Evolutionary conservation across 495 filamentous ascomycete genomes (phyloP).

Genomic region (Penicillium psychrofluorescens): DNA sequence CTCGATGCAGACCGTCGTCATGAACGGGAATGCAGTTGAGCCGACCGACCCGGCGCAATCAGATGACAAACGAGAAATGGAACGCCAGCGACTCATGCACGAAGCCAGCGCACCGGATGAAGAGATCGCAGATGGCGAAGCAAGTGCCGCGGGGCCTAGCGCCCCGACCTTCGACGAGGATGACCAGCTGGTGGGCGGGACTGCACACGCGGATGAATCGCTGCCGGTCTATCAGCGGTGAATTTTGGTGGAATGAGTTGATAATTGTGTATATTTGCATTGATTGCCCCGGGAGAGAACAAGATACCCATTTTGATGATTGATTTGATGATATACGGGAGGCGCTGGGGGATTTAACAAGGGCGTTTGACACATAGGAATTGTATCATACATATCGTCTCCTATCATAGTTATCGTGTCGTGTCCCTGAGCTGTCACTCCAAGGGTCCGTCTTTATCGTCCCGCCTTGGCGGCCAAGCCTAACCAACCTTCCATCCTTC

Average conservation of each 20-base stretch:
- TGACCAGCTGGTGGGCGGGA: slow-evolving; percentile 33
- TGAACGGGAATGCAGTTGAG: slow-evolving; percentile 10
- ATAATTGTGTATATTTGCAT: slow-evolving; percentile 18
- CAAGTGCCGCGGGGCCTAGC: slow-evolving; percentile 37
- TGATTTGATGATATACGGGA: background rate
- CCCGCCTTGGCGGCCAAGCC: too few relatives aligned
- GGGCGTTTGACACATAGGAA: background rate
- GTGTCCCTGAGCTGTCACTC: too few relatives aligned
- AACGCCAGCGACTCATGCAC: slow-evolving; percentile 63
- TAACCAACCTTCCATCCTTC: background rate
- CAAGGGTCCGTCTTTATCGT: too few relatives aligned
- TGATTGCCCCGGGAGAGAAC: background rate
- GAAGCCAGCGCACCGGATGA: slow-evolving; percentile 62
- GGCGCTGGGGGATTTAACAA: slow-evolving; percentile 4
- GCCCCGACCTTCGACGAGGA: slow-evolving; percentile 64
- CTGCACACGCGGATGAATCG: slow-evolving; percentile 37
- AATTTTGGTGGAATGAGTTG: slow-evolving; percentile 2
- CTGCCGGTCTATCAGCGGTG: slow-evolving; percentile 43
- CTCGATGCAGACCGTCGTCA: slow-evolving; percentile 33
- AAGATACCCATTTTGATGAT: too few relatives aligned
- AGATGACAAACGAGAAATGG: slow-evolving; percentile 83
- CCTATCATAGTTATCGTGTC: too few relatives aligned
- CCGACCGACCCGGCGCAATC: slow-evolving; percentile 15
- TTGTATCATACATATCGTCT: slow-evolving; percentile 1
- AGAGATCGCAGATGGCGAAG: slow-evolving; percentile 33